Conservation (phyloP, 352 stramenopile species). For the Pythium phragmiticola region DNA sequence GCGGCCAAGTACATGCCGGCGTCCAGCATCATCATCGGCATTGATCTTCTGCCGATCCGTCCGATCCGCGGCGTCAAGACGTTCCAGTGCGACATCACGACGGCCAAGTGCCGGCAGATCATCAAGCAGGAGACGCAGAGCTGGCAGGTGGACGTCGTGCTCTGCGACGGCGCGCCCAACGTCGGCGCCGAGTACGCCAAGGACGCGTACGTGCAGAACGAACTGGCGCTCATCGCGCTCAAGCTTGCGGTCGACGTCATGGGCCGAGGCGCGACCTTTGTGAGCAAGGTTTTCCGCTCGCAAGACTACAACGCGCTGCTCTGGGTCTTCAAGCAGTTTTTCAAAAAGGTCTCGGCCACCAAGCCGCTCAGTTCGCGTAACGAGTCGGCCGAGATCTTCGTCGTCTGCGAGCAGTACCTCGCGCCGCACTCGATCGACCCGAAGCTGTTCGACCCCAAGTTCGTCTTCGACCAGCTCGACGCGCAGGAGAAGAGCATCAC, state of each 20-base stretch:
- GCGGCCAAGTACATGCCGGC: constrained; percentile 89
- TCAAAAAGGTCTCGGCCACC: constrained; percentile 96
- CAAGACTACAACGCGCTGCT: constrained; percentile 98
- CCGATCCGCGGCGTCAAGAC: constrained; percentile 97
- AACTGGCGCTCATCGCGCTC: constrained; percentile 95
- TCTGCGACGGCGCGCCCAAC: constrained; percentile 99
- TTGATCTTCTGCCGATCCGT: constrained; percentile 98
- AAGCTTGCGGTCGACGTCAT: constrained; percentile 98
- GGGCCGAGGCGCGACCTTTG: constrained; percentile 90
- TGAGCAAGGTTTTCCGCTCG: constrained; percentile 97
- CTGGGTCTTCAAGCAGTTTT: constrained; percentile 99
- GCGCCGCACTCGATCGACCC: constrained; percentile 97
- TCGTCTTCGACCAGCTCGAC: constrained; percentile 96
- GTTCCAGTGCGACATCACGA: constrained; percentile 96
- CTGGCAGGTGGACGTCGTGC: constrained; percentile 95
- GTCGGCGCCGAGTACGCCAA: constrained; percentile 97
- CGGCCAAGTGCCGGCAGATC: constrained; percentile 83
- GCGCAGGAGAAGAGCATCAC: constrained; percentile 86
- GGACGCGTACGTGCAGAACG: constrained; percentile 99
- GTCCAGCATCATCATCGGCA: constrained; percentile 96
- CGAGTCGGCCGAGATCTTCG: constrained; percentile 99
- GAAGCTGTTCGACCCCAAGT: constrained; percentile 96
- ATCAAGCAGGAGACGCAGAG: constrained; percentile 93
- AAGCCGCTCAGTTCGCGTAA: constrained; percentile 98
- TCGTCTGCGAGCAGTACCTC: constrained; percentile 96